Evolutionary conservation across 2,329 filamentous ascomycete species (phyloP), one percentile per base, ranked within the genome.

Genomic region (Chrysosporium keratinophilum): DNA sequence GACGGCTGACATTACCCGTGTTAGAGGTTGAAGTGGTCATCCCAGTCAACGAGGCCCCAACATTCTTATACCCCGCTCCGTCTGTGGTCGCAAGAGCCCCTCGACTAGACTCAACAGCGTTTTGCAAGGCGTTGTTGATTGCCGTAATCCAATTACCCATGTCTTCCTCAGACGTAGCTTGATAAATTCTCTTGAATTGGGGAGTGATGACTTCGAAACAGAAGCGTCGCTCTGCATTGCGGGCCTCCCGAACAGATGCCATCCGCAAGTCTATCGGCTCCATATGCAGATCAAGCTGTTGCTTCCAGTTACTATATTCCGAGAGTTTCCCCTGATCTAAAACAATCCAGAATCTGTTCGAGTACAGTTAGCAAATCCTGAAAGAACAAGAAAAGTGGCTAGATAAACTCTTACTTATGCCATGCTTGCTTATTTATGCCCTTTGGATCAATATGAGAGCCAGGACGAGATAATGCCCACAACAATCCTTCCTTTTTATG

Each of bases 231-330:
- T 98, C 94, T 1, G 90, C 88, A 67, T 94, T 95, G 20, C 93
- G 84, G 40, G 94, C 91, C 72, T 98, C 93, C 54, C 93, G 83
- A 14, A 98, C 94, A 14, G 93, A 97, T 9, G 93, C 93, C 82
- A 97, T 93, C 35, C 93, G 86, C 44, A 98, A 76, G 68, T 98
- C 94, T 60, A 98, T 97, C 0, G 93, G 93, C 1, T 97, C 93
- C 82, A 95, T 97, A 67, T 98, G 94, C 23, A 97, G 76, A 69
- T 98, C 93, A 20, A 98, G 79, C 67, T 83, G 91, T 67, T 98
- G 88, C 71, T 98, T 98, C 93, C 93, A 98, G 68, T 98, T 97
- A 67, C 90, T 95, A 71, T 98, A 98, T 66, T 98, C 93, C 1
- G 91, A 96, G 14, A 98, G 78, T 67, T 93, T 95, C 20, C 93